These are phyloP conservation scores for Lachancea sp. DNA, from an alignment of 805 yeast genomes.

Conservation along the genomic window DNA sequence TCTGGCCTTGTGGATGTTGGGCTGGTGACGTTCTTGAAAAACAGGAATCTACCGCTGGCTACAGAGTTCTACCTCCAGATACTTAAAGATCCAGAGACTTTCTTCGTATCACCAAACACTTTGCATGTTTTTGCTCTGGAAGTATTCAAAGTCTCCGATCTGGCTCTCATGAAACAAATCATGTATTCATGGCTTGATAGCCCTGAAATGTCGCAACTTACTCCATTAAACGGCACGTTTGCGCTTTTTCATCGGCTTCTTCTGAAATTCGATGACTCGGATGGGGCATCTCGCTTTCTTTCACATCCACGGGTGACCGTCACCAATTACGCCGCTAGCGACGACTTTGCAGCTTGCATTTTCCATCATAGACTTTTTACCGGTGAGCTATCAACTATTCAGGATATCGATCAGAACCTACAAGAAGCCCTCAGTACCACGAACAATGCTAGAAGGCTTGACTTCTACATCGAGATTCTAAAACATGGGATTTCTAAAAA, in stretches of 20 bases:
- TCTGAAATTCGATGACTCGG: slow-evolving; percentile 9
- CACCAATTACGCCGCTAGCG: slow-evolving; percentile 14
- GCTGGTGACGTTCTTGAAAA: slow-evolving; percentile 23
- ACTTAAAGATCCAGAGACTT: slow-evolving; percentile 25
- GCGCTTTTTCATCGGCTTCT: slow-evolving; percentile 21
- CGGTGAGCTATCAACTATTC: neutral
- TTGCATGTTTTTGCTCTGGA: slow-evolving; percentile 17
- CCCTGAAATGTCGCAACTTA: slow-evolving; percentile 4
- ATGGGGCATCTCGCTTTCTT: slow-evolving; percentile 13
- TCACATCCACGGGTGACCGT: slow-evolving; percentile 11
- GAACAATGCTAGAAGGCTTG: slow-evolving; percentile 7
- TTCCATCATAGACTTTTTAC: slow-evolving; percentile 14
- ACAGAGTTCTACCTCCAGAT: slow-evolving; percentile 29
- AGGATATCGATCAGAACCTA: slow-evolving; percentile 6
- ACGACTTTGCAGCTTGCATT: slow-evolving; percentile 14
- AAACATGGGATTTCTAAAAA: slow-evolving; percentile 13
- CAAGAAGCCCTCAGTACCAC: slow-evolving; percentile 1
- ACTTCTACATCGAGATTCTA: slow-evolving; percentile 15
- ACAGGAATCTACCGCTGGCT: slow-evolving; percentile 24
- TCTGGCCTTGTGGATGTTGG: slow-evolving; percentile 22
- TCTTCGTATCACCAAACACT: slow-evolving; percentile 18
- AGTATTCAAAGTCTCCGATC: slow-evolving; percentile 15
- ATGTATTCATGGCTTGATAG: slow-evolving; percentile 23
- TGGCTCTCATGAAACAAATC: slow-evolving; percentile 17
- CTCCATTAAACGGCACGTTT: slow-evolving; percentile 13